Evolutionary conservation across 2,329 filamentous ascomycete genomes (phyloP), one percentile per base, ranked within the genome.

Genomic region (Beauveria medogensis): DNA sequence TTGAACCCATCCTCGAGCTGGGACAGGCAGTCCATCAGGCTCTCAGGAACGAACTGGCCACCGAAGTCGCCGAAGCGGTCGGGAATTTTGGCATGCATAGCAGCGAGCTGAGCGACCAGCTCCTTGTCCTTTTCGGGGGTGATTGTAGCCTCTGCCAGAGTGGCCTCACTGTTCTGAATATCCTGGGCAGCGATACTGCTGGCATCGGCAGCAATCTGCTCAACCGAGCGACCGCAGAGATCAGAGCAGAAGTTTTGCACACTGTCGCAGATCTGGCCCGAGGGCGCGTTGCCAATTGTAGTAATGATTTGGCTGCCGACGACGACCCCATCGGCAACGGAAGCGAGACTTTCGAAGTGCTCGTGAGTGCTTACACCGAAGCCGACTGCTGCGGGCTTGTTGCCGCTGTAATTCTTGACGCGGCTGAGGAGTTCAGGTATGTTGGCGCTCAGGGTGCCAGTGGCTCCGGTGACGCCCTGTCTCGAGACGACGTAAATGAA

Each of bases 401-500:
- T 89, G 46, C 91, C 91, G 51, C 92, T 96, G 76, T 93, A 96
- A 72, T 88, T 88, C 79, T 96, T 94, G 28, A 99, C 94, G 44
- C 91, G 86, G 61, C 84, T 83, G 62, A 99, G 79, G 43, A 99
- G 83, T 56, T 89, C 86, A 16, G 92, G 91, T 40, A 99, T 83
- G 62, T 89, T 87, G 50, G 87, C 81, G 74, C 91, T 96, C 69
- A 99, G 78, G 28, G 86, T 86, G 40, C 92, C 92, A 1, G 87
- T 88, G 16, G 92, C 94, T 68, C 94, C 94, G 10, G 94, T 99
- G 61, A 97, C 93, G 68, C 94, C 94, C 89, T 96, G 95, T 68
- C 93, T 84, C 28, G 93, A 97, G 60, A 99, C 94, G 64, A 99
- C 92, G 73, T 99, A 99, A 77, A 99, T 96, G 79, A 97, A 99